These are phyloP conservation scores for Creolimax fragrantissima DNA, from an alignment of 78 protist species.

Conservation along the genomic window DNA sequence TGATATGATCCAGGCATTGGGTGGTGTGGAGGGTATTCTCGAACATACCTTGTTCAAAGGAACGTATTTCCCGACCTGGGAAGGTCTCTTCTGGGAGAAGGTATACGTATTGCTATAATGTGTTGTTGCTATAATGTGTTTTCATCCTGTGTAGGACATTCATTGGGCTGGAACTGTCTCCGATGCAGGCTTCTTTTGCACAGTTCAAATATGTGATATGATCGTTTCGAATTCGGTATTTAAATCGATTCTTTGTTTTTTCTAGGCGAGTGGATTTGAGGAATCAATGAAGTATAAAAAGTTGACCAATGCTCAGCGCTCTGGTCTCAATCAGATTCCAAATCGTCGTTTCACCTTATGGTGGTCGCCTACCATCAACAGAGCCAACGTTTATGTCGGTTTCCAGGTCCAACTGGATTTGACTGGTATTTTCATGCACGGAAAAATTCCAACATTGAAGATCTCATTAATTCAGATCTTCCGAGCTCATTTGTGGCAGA, in stretches of 20 bases:
- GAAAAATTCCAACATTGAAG: slow-evolving; percentile 99
- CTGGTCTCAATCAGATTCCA: slow-evolving; percentile 99
- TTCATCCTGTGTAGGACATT: background rate
- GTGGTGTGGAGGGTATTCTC: slow-evolving; percentile 99
- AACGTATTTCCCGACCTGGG: slow-evolving; percentile 99
- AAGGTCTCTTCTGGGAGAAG: slow-evolving; percentile 99
- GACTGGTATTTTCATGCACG: slow-evolving; percentile 99
- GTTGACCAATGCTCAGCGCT: slow-evolving; percentile 99
- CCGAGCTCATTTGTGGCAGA: slow-evolving; percentile 99
- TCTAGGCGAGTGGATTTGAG: background rate
- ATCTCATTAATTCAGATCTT: slow-evolving; percentile 97
- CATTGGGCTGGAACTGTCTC: too few species aligned
- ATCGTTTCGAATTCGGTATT: too few species aligned
- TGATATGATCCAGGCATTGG: slow-evolving; percentile 98
- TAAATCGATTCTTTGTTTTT: too few species aligned
- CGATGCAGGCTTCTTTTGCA: too few species aligned
- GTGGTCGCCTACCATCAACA: slow-evolving; percentile 99
- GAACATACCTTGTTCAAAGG: slow-evolving; percentile 99
- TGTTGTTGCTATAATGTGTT: background rate
- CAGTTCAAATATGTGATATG: too few species aligned
- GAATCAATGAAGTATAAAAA: slow-evolving; percentile 93
- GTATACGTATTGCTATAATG: background rate
- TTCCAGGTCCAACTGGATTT: slow-evolving; percentile 99
- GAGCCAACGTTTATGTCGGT: slow-evolving; percentile 98
- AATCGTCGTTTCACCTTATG: slow-evolving; percentile 99